These are phyloP conservation scores for Brassica carinata DNA, from an alignment of 345 rosid genomes.

Conservation along the genomic window DNA sequence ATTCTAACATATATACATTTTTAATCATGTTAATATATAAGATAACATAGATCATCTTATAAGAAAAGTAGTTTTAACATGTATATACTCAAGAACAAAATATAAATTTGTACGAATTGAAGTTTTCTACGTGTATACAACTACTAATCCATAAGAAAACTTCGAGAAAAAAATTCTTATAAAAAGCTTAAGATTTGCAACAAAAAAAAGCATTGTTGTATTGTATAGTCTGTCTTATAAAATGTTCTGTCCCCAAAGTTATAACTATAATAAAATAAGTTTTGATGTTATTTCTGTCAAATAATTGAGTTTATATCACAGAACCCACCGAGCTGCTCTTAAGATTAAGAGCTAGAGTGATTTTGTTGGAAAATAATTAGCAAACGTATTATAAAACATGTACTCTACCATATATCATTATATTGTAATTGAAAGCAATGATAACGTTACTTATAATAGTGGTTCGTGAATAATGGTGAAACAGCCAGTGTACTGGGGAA, in stretches of 20 bases:
- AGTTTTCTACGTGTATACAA: not conserved
- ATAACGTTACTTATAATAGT: not conserved
- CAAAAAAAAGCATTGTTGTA: not conserved
- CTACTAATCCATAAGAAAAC: not conserved
- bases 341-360: no score
- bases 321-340: not conserved
- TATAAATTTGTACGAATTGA: not conserved
- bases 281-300: not conserved
- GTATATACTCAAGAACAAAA: not conserved
- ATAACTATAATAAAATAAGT: not conserved
- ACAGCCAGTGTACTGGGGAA: slow-evolving; percentile 80
- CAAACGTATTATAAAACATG: not conserved
- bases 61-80: not conserved
- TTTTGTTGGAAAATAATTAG: no score
- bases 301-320: not conserved
- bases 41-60: not conserved
- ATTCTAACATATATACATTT: slow-evolving; percentile 1
- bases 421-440: not conserved
- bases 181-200: not conserved
- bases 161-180: not conserved
- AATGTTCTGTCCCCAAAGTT: not conserved
- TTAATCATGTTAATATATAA: not conserved
- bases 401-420: no score
- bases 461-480: not conserved
- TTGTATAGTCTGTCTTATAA: not conserved